These are phyloP conservation scores for Hypoxylon fragiforme DNA, from an alignment of 495 filamentous ascomycete genomes.

Conservation along the genomic window DNA sequence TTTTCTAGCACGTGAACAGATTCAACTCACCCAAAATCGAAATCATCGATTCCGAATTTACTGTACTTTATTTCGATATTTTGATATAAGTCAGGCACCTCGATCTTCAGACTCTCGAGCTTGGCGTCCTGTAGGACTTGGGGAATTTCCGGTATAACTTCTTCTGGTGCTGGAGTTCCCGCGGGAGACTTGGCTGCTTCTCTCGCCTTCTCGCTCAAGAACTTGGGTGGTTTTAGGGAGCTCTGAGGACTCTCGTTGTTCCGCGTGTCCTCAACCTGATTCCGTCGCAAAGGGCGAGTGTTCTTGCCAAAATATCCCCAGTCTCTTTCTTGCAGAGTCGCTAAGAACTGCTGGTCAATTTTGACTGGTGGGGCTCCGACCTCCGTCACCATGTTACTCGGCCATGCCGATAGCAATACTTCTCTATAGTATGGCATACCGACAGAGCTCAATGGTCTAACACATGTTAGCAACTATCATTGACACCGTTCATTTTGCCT, in stretches of 20 bases:
- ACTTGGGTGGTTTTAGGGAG: slow-evolving; percentile 70
- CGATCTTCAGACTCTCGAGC: slow-evolving; percentile 63
- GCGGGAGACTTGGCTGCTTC: slow-evolving; percentile 60
- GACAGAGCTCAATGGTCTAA: slow-evolving; percentile 76
- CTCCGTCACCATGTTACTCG: slow-evolving; percentile 78
- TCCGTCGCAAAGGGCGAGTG: slow-evolving; percentile 69
- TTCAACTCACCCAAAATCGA: slow-evolving; percentile 81
- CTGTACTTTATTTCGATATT: slow-evolving; percentile 97
- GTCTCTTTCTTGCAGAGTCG: slow-evolving; percentile 66
- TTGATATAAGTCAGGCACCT: slow-evolving; percentile 82
- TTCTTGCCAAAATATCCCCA: slow-evolving; percentile 77
- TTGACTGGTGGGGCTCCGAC: slow-evolving; percentile 78
- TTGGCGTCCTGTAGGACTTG: slow-evolving; percentile 56
- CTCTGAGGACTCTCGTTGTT: slow-evolving; percentile 56
- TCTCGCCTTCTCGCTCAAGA: slow-evolving; percentile 87
- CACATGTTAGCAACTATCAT: no score
- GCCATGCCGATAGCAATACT: slow-evolving; percentile 84
- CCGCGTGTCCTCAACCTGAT: slow-evolving; percentile 84
- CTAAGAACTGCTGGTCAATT: slow-evolving; percentile 72
- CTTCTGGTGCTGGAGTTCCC: slow-evolving; percentile 62
- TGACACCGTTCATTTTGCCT: no score
- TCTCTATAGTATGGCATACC: slow-evolving; percentile 96
- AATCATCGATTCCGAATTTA: slow-evolving; percentile 95
- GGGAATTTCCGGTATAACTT: slow-evolving; percentile 53
- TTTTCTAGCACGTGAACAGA: background rate